phyloP scores from a whole-genome alignment of 495 filamentous ascomycete genomes.

The Choiromyces venosus region DNA sequence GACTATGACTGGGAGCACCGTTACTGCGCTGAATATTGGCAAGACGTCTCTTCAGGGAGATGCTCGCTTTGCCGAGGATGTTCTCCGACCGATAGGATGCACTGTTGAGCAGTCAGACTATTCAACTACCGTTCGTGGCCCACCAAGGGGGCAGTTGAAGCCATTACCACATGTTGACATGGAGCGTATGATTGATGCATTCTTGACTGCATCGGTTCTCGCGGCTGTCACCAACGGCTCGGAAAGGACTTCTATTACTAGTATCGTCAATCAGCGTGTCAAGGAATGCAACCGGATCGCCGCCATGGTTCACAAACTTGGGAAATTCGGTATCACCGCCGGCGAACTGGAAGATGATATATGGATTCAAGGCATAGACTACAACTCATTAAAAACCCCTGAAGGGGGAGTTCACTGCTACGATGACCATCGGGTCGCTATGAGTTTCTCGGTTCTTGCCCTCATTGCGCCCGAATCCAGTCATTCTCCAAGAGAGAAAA shows the following conservation, averaged over 20 bases:
- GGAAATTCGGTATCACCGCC: constrained; percentile 89
- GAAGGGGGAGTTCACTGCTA: constrained; percentile 77
- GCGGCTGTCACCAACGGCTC: constrained; percentile 83
- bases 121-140: constrained; percentile 90
- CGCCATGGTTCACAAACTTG: constrained; percentile 93
- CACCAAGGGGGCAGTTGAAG: constrained; percentile 64
- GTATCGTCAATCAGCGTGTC: constrained; percentile 97
- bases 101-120: constrained; percentile 72
- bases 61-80: constrained; percentile 87
- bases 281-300: constrained; percentile 97
- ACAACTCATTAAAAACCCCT: constrained; percentile 56
- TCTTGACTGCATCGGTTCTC: constrained; percentile 88
- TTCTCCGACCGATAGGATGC: constrained; percentile 91
- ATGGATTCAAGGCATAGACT: constrained; percentile 66
- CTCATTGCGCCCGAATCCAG: constrained; percentile 65
- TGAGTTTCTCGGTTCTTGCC: constrained; percentile 94
- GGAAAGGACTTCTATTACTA: constrained; percentile 65
- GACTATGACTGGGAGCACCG: constrained; percentile 88
- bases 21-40: constrained; percentile 93
- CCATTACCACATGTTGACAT: constrained; percentile 74
- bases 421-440: constrained; percentile 95
- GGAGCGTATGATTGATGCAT: constrained; percentile 99
- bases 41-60: constrained; percentile 88
- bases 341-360: constrained; percentile 90
- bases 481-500: constrained; percentile 78